Conservation (phyloP, 202 grass and related monocot genomes). For the Musa balbisiana region DNA sequence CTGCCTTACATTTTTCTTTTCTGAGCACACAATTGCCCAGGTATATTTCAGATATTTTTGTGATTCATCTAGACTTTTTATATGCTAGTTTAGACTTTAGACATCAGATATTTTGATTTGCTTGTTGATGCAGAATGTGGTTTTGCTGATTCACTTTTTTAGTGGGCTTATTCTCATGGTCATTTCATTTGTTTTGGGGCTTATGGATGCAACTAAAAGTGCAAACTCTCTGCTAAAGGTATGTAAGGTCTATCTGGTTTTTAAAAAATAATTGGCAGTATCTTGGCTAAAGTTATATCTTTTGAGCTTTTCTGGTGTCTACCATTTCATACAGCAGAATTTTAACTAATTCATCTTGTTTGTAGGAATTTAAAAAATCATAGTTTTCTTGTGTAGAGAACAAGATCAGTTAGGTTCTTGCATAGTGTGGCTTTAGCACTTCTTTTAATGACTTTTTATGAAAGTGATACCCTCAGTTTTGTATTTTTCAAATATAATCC, state of each 20-base stretch:
- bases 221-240: conserved; percentile 39
- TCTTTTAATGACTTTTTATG: too few relatives aligned
- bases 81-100: not conserved
- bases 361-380: too few relatives aligned
- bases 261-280: not conserved
- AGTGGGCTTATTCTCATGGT: conserved; percentile 49
- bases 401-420: too few relatives aligned
- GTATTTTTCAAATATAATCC: too few relatives aligned
- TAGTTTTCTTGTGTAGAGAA: too few relatives aligned
- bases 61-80: not conserved
- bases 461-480: too few relatives aligned
- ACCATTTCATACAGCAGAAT: too few relatives aligned
- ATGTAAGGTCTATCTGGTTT: not conserved
- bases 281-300: not conserved
- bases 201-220: conserved; percentile 34
- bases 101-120: not conserved
- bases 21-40: conserved; percentile 41
- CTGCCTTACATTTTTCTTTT: conserved; percentile 44
- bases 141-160: conserved; percentile 43
- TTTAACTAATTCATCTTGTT: too few relatives aligned
- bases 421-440: too few relatives aligned
- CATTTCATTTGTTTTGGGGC: conserved; percentile 45
- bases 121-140: conserved; percentile 31
- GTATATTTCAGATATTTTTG: conserved; percentile 12
- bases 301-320: too few relatives aligned